These are phyloP conservation scores for Diatrype stigma DNA, from an alignment of 2,329 filamentous ascomycete genomes.

Conservation along the genomic window DNA sequence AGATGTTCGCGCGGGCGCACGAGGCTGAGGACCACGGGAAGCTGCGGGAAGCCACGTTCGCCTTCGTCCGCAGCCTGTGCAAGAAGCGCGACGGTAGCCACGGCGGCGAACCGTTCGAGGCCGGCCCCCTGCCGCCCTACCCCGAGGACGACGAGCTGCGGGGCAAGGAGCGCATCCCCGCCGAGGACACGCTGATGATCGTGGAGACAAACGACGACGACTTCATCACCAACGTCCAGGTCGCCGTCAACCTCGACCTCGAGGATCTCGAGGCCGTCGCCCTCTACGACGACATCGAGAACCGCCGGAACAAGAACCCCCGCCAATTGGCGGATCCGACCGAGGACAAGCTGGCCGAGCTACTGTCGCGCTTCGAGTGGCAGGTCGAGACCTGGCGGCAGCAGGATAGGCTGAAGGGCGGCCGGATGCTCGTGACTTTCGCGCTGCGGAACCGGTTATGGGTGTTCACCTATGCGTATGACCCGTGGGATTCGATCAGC, in stretches of 20 bases:
- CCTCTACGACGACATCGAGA: too few species aligned
- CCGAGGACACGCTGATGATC: slow-evolving; percentile 14
- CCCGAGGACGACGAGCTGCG: slow-evolving; percentile 5
- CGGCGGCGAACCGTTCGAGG: slow-evolving; percentile 1
- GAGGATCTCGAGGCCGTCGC: too few species aligned
- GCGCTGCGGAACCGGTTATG: slow-evolving; percentile 4
- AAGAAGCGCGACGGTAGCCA: neutral
- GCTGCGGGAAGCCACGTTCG: slow-evolving; percentile 8
- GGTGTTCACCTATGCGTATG: neutral
- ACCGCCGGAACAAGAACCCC: neutral
- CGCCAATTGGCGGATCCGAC: slow-evolving; percentile 1
- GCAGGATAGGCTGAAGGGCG: slow-evolving; percentile 1
- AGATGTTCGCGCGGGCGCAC: slow-evolving; percentile 7
- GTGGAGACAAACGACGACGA: slow-evolving; percentile 3
- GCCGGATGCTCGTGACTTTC: slow-evolving; percentile 2
- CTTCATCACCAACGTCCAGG: neutral
- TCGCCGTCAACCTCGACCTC: slow-evolving; percentile 11
- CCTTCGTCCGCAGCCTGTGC: neutral
- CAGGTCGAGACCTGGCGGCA: slow-evolving; percentile 5
- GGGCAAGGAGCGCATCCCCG: slow-evolving; percentile 10
- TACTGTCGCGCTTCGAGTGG: slow-evolving; percentile 6
- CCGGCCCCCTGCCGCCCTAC: slow-evolving; percentile 10
- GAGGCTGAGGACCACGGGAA: slow-evolving; percentile 6
- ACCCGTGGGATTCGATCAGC: neutral
- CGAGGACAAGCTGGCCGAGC: slow-evolving; percentile 7